Conservation (phyloP, 2,329 filamentous ascomycete species). For the Nothophoma quercina region DNA sequence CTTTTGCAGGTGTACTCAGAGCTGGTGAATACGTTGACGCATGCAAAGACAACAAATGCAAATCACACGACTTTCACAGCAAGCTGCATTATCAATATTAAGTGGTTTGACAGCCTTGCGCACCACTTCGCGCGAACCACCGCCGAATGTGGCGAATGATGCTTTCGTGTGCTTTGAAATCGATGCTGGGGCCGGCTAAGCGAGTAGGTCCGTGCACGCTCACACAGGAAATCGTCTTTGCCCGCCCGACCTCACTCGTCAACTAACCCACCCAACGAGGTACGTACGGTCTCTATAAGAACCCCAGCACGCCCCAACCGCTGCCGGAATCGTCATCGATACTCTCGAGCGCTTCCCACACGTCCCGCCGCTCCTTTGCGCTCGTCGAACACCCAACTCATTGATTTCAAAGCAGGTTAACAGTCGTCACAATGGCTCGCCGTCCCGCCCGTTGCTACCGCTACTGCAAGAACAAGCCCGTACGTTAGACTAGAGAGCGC, state of each 20-base stretch:
- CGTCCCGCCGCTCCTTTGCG: slow-evolving; percentile 12
- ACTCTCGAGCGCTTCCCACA: slow-evolving; percentile 17
- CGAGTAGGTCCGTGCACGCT: slow-evolving; percentile 5
- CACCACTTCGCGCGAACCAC: background rate
- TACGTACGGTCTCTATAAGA: slow-evolving; percentile 22
- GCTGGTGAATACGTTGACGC: too few species aligned
- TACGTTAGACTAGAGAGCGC: slow-evolving; percentile 31
- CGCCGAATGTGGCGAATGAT: slow-evolving; percentile 4
- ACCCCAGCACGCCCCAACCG: slow-evolving; percentile 3
- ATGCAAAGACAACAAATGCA: too few species aligned
- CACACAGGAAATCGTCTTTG: slow-evolving; percentile 13
- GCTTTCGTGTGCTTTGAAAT: slow-evolving; percentile 15
- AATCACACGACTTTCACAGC: background rate
- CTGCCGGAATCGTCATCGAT: slow-evolving; percentile 23
- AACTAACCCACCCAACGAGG: slow-evolving; percentile 21
- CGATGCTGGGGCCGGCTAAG: slow-evolving; percentile 2
- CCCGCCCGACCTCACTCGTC: slow-evolving; percentile 7
- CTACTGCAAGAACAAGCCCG: slow-evolving; percentile 99
- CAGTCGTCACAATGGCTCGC: slow-evolving; percentile 90
- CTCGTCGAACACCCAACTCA: slow-evolving; percentile 45
- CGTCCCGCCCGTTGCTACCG: slow-evolving; percentile 99
- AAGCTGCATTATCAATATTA: background rate
- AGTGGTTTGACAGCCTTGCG: background rate
- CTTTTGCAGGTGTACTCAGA: too few species aligned
- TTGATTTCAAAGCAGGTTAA: slow-evolving; percentile 57